These are phyloP conservation scores for Albugo laibachii DNA, from an alignment of 352 stramenopile genomes.

Conservation along the genomic window DNA sequence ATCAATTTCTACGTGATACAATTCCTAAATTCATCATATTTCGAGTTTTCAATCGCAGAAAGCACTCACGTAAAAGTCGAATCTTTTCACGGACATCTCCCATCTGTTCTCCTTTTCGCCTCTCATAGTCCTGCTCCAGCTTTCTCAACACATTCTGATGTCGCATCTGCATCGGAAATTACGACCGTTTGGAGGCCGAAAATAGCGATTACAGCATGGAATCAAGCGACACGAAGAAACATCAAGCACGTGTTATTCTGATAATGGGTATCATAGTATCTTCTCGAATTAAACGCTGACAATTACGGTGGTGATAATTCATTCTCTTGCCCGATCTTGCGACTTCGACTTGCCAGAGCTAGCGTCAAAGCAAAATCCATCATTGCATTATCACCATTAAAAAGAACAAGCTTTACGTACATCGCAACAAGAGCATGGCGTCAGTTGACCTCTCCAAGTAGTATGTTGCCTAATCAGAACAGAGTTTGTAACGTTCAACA, in stretches of 20 bases:
- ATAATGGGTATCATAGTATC: no score
- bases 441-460: constrained; percentile 37
- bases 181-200: no score
- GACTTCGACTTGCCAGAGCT: no score
- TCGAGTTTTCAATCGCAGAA: neutral
- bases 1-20: constrained; percentile 39
- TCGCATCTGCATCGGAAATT: constrained; percentile 19
- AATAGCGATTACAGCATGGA: no score
- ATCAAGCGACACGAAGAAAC: no score
- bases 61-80: constrained; percentile 46
- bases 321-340: no score
- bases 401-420: constrained; percentile 9
- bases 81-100: constrained; percentile 72
- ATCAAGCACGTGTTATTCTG: no score
- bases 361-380: no score
- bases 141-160: constrained; percentile 53
- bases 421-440: constrained; percentile 30
- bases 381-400: no score
- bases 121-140: constrained; percentile 67
- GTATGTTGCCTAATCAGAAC: constrained; percentile 34
- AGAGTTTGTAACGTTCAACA: neutral
- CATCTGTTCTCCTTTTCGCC: constrained; percentile 67
- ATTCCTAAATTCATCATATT: constrained; percentile 1
- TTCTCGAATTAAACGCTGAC: no score
- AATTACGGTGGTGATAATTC: no score